Conservation (phyloP, 2,329 filamentous ascomycete species). For the Cercospora canescens region DNA sequence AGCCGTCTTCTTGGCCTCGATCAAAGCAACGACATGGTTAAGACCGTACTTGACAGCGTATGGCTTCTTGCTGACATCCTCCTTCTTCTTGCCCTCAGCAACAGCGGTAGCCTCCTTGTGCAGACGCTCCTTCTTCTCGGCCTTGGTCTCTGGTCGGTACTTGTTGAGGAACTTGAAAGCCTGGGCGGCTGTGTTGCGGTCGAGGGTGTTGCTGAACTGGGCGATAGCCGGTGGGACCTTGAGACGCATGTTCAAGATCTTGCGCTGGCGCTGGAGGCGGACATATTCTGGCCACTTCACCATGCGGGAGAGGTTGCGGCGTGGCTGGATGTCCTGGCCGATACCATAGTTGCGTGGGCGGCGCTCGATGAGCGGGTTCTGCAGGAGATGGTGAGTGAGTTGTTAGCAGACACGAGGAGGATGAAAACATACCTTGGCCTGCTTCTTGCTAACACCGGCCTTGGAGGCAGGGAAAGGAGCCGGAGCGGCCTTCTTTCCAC, state of each 20-base stretch:
- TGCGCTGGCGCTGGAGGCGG: constrained; percentile 89
- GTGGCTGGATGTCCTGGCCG: constrained; percentile 97
- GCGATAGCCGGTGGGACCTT: constrained; percentile 97
- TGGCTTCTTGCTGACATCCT: constrained; percentile 99
- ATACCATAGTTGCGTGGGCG: constrained; percentile 96
- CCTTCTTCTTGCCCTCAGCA: constrained; percentile 99
- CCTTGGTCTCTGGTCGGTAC: constrained; percentile 99
- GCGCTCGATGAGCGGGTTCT: constrained; percentile 99
- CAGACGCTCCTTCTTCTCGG: constrained; percentile 99
- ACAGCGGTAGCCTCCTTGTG: constrained; percentile 97
- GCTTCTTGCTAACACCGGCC: constrained; percentile 85
- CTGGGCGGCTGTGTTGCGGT: constrained; percentile 95
- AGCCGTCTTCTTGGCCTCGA: constrained; percentile 99
- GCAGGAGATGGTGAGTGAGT: constrained; percentile 19
- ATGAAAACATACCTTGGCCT: constrained; percentile 76
- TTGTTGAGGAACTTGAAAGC: constrained; percentile 99
- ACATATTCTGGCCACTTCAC: constrained; percentile 99
- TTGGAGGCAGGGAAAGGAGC: constrained; percentile 95
- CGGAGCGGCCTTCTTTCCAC: constrained; percentile 91
- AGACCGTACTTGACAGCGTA: constrained; percentile 99
- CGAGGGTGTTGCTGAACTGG: constrained; percentile 96
- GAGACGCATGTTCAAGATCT: constrained; percentile 97
- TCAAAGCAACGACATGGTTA: constrained; percentile 96
- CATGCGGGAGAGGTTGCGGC: constrained; percentile 94
- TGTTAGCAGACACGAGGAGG: background rate